Evolutionary conservation across 164 flowering plant species (phyloP).

Genomic region (Sedum album): DNA sequence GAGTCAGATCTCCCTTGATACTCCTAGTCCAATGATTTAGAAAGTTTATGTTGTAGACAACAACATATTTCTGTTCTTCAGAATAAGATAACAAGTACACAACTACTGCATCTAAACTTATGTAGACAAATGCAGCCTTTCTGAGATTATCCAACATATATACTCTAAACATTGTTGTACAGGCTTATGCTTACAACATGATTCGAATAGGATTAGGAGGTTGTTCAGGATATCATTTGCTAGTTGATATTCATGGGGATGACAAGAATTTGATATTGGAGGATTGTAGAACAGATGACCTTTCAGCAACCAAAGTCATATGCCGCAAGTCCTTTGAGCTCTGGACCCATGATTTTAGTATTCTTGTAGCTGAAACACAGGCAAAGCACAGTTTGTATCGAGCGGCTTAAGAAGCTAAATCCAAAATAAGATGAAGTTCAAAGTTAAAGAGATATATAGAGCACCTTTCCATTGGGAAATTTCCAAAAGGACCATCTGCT

Average conservation of each 20-base stretch:
- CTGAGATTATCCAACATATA: neutral
- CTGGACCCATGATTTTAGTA: conserved; percentile 69
- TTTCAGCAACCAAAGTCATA: conserved; percentile 80
- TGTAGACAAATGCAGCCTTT: neutral
- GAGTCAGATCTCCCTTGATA: too few species aligned
- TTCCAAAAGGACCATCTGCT: conserved; percentile 59
- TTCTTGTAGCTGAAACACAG: conserved; percentile 42
- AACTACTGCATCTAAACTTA: neutral
- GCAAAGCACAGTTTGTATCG: neutral
- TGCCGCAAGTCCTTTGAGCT: conserved; percentile 67
- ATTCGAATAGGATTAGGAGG: neutral
- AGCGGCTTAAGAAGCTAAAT: neutral
- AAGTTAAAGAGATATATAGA: neutral
- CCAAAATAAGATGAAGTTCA: neutral
- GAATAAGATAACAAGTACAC: neutral
- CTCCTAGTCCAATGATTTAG: too few species aligned
- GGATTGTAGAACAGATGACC: neutral
- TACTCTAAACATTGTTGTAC: neutral
- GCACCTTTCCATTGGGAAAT: conserved; percentile 60
- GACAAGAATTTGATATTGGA: too few species aligned
- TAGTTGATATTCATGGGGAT: neutral
- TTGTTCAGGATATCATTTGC: neutral
- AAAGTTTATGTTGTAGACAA: too few species aligned
- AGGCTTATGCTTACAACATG: neutral
- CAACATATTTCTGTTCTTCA: neutral